phyloP scores from a whole-genome alignment of 2,329 filamentous ascomycete species.

The Atkinsonella texensis region DNA sequence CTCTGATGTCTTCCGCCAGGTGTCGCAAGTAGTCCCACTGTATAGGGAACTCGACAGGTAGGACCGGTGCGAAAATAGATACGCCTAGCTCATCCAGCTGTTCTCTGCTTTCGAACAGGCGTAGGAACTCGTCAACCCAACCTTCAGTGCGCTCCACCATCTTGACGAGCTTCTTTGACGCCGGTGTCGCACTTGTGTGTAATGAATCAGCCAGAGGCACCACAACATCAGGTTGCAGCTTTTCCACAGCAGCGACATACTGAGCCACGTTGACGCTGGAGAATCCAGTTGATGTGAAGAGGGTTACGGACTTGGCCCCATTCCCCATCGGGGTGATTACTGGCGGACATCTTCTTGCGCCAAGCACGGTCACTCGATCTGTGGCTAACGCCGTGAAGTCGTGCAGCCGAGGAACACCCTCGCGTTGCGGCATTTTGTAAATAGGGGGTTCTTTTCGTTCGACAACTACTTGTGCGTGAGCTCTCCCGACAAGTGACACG shows the following conservation, averaged over 20 bases:
- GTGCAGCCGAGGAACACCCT: conserved; percentile 47
- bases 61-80: conserved; percentile 51
- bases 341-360: conserved; percentile 64
- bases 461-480: conserved; percentile 31
- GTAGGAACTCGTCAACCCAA: conserved; percentile 63
- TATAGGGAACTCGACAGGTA: conserved; percentile 61
- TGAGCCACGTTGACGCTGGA: conserved; percentile 54
- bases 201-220: conserved; percentile 65
- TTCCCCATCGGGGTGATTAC: conserved; percentile 61
- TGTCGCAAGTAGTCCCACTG: conserved; percentile 73
- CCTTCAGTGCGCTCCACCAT: conserved; percentile 79
- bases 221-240: conserved; percentile 68
- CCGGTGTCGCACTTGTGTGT: conserved; percentile 36
- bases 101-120: conserved; percentile 16
- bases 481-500: too few species aligned
- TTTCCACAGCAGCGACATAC: conserved; percentile 53
- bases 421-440: conserved; percentile 25
- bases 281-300: conserved; percentile 84
- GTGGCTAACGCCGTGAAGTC: conserved; percentile 63
- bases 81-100: conserved; percentile 18
- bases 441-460: conserved; percentile 41
- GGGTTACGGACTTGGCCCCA: conserved; percentile 56
- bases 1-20: conserved; percentile 50
- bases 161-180: conserved; percentile 62
- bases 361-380: conserved; percentile 57